Conservation (phyloP, 352 stramenopile genomes). For the Pythium rishiriense region DNA sequence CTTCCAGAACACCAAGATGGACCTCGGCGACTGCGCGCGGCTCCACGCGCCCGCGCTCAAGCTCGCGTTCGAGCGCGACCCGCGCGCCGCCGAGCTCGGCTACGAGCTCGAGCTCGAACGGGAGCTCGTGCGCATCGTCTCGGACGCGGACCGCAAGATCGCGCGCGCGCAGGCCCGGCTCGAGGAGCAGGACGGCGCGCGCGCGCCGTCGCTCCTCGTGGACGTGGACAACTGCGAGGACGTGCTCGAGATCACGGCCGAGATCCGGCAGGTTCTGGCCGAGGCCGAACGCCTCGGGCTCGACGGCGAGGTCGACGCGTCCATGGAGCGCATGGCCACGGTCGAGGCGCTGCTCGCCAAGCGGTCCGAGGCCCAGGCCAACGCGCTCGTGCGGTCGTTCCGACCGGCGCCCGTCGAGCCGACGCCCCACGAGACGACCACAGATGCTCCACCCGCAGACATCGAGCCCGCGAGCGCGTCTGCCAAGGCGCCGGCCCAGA, state of each 20-base stretch:
- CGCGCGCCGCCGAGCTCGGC: slow-evolving; percentile 38
- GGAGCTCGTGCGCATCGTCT: slow-evolving; percentile 60
- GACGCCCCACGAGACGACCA: not conserved
- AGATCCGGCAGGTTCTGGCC: slow-evolving; percentile 65
- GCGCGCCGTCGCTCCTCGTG: slow-evolving; percentile 41
- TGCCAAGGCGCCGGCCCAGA: slow-evolving; percentile 33
- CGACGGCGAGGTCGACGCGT: slow-evolving; percentile 56
- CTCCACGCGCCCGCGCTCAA: slow-evolving; percentile 77
- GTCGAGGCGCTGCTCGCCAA: slow-evolving; percentile 68
- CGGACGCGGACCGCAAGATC: slow-evolving; percentile 86
- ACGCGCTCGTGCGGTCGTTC: slow-evolving; percentile 45
- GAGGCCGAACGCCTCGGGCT: slow-evolving; percentile 65
- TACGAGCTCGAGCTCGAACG: slow-evolving; percentile 74
- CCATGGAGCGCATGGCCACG: slow-evolving; percentile 61
- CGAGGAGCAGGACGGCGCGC: slow-evolving; percentile 56
- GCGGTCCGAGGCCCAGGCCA: slow-evolving; percentile 42
- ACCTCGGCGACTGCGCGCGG: slow-evolving; percentile 67
- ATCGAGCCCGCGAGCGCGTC: not conserved
- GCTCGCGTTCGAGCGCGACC: slow-evolving; percentile 52
- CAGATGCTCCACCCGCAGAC: not conserved
- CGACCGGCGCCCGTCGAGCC: slow-evolving; percentile 21
- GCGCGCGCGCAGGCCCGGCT: slow-evolving; percentile 63
- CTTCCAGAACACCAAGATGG: slow-evolving; percentile 91
- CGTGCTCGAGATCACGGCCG: slow-evolving; percentile 66
- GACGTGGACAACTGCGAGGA: slow-evolving; percentile 61